Percentiles rank a stretch among this genome's conserved stretches.
These are phyloP conservation scores for Coix lacrymajobi DNA, from an alignment of 176 grass and related monocot species.

Conservation along the genomic window DNA sequence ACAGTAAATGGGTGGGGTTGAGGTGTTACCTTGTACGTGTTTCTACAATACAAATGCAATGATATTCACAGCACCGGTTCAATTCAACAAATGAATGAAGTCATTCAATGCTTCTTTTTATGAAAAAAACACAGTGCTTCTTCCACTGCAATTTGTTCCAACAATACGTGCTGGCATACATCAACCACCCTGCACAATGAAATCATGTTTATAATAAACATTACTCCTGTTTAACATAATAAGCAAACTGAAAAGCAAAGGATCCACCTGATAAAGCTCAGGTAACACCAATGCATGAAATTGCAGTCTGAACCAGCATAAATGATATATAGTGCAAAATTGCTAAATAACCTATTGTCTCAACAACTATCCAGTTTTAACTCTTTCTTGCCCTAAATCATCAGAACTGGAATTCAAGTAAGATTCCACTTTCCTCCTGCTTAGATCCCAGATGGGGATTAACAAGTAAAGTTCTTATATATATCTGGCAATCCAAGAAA, in stretches of 20 bases:
- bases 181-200: slow-evolving; percentile 5
- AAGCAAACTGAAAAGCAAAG: slow-evolving; percentile 12
- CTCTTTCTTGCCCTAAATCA: slow-evolving; percentile 1
- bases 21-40: neutral
- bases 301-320: neutral
- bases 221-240: neutral
- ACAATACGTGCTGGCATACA: neutral
- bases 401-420: neutral
- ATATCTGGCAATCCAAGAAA: neutral
- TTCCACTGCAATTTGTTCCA: neutral
- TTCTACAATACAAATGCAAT: slow-evolving; percentile 20
- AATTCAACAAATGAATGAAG: neutral
- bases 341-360: neutral
- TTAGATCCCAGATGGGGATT: neutral
- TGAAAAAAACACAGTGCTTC: neutral
- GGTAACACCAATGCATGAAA: neutral
- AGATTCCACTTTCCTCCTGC: neutral
- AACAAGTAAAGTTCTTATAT: neutral
- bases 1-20: neutral
- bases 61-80: neutral
- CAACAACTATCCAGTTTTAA: neutral
- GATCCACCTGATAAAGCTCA: neutral
- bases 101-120: neutral
- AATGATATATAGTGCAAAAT: neutral
- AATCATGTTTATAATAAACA: neutral